Conservation (phyloP, 129 eudicot species). For the Lonicera japonica region DNA sequence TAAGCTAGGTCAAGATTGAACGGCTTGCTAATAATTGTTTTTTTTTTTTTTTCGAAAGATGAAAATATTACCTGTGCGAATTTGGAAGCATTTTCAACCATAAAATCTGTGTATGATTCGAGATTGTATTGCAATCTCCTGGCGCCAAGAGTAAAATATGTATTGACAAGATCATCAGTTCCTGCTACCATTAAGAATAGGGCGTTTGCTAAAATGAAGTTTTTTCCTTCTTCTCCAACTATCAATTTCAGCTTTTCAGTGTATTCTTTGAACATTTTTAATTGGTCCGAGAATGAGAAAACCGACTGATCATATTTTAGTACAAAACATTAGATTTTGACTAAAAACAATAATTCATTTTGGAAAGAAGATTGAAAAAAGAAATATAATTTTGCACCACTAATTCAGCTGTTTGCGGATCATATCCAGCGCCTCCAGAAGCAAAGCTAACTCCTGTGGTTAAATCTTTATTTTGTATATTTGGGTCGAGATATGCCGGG, state of each 20-base stretch:
- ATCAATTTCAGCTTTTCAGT: constrained; percentile 27
- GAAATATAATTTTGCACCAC: constrained; percentile 18
- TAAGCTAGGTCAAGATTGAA: too few relatives aligned
- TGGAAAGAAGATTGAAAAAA: too few relatives aligned
- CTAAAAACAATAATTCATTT: not conserved
- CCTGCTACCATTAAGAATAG: constrained; percentile 34
- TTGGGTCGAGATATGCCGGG: constrained; percentile 50
- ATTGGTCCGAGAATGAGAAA: constrained; percentile 26
- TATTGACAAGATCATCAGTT: constrained; percentile 42
- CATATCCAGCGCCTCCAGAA: constrained; percentile 59
- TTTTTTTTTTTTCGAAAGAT: too few relatives aligned
- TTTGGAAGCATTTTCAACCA: constrained; percentile 29
- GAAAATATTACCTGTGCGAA: constrained; percentile 35
- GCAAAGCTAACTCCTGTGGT: constrained; percentile 59
- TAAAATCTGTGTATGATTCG: constrained; percentile 36
- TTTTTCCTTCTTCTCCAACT: constrained; percentile 37
- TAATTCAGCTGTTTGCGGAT: constrained; percentile 34
- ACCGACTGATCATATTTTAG: constrained; percentile 24
- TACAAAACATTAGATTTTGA: not conserved
- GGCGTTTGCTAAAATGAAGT: constrained; percentile 23
- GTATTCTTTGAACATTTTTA: constrained; percentile 47
- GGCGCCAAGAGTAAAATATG: constrained; percentile 27
- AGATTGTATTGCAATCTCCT: constrained; percentile 33
- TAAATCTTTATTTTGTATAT: constrained; percentile 24
- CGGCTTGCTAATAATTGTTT: too few relatives aligned